phyloP scores from a whole-genome alignment of 2,329 filamentous ascomycete genomes.

The Aspergillus fumigatus region DNA sequence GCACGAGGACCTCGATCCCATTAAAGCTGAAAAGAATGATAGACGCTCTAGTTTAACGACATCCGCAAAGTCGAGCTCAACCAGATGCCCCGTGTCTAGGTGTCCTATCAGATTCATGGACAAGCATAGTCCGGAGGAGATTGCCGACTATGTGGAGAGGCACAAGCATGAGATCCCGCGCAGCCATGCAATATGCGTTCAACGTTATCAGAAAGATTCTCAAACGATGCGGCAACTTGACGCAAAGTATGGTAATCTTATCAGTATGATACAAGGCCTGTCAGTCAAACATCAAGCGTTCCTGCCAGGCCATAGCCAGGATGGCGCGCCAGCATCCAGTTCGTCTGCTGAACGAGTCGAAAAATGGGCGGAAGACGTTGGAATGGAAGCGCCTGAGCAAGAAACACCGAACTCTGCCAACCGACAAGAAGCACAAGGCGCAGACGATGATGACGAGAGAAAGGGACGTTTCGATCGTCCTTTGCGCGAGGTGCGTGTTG shows the following conservation, averaged over 20 bases:
- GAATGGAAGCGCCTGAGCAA: conserved; percentile 44
- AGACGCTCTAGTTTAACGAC: conserved; percentile 40
- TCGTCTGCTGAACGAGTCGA: conserved; percentile 69
- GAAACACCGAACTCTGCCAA: conserved; percentile 32
- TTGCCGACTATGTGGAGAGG: conserved; percentile 87
- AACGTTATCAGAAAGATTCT: conserved; percentile 82
- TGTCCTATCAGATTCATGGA: conserved; percentile 92
- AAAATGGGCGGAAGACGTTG: conserved; percentile 79
- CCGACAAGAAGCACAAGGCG: conserved; percentile 33
- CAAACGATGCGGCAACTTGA: conserved; percentile 82
- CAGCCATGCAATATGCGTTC: conserved; percentile 88
- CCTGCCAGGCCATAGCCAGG: conserved; percentile 54
- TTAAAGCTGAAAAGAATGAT: conserved; percentile 47
- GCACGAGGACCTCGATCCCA: conserved; percentile 56
- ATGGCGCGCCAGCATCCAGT: conserved; percentile 27
- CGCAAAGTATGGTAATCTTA: conserved; percentile 87
- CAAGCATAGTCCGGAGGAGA: conserved; percentile 87
- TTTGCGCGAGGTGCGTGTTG: conserved; percentile 83
- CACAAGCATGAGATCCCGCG: conserved; percentile 93
- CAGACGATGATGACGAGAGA: conserved; percentile 54
- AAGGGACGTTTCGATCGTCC: conserved; percentile 76
- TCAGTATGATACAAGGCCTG: conserved; percentile 89
- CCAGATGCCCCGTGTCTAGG: conserved; percentile 65
- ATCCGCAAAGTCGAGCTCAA: conserved; percentile 43
- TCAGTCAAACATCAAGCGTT: conserved; percentile 84